Evolutionary conservation across 2,329 filamentous ascomycete species (phyloP), one percentile per base, ranked within the genome.

Genomic region (Leptographium flavum): DNA sequence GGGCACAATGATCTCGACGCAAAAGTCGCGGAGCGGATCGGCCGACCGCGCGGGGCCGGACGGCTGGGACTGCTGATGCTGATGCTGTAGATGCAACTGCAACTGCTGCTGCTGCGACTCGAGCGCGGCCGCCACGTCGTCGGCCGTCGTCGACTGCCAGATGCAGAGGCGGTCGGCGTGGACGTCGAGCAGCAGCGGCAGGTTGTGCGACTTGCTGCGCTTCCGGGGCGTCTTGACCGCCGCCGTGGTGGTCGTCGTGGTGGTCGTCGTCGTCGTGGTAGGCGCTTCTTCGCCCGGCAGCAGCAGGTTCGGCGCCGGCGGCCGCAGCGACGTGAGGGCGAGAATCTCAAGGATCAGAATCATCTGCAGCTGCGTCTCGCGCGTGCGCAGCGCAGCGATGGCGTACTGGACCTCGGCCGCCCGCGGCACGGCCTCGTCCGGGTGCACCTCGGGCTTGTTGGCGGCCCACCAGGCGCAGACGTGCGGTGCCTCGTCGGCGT

Each of bases 351-450:
- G 68, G 43, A 87, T 79, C 28, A 92, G 59, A 45, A 90, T 86
- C 62, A 90, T 76, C 57, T 92, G 85, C 33, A 88, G 65, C 54
- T 88, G 81, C 0, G 83, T 87, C 63, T 92, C 85, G 48, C 85
- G 71, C 22, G 81, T 79, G 36, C 83, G 74, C 33, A 90, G 61
- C 43, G 77, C 70, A 3, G 78, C 73, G n/a, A 80, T 64, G 35
- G 81, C 73, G 19, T 74, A 71, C 55, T 73, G 81, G 45, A 77
- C 66, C 28, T 77, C 71, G 15, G 74, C 66, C 5, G 68, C 61
- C 2, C 71, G 60, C 43, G 67, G 60, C 39, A 61, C 59, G 13
- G 61, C 60, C 44, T 77, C 71, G 21, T 73, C 65, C 36, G 71
- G 67, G 13, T 51, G 60, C 28, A 58, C 54, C 40, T 71, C 69